Base-by-base conservation (phyloP, 495 filamentous ascomycete species). In the Amphirosellinia nigrospora region DNA sequence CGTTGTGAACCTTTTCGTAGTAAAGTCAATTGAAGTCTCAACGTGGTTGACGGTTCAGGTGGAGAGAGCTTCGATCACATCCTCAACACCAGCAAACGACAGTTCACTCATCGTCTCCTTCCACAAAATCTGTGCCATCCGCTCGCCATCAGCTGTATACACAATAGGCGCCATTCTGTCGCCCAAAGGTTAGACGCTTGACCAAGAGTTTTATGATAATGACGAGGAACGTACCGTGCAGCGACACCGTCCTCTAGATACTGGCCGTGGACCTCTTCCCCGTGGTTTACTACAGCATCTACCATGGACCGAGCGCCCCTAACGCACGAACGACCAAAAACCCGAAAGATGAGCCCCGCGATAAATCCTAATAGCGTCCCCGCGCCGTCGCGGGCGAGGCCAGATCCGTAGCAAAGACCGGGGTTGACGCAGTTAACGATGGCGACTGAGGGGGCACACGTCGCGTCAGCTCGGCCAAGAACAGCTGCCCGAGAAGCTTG, bases 401-500 rank as follows among this genome's bases (percentile, higher is more conserved):
- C 41, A 3, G 72, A 83, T 26, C 80, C 72, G 34, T 74, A 69
- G 64, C 72, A 74, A 15, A 76, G 45, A 21, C 74, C 72, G 0
- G 74, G 74, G 23, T 72, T 71, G 16, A 64, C 70, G 16, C 38
- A 41, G 46, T 73, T 72, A 26, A 76, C 38, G 0, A 67, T 64
- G 28, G 70, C 74, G 15, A 69, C 41, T n/a, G 69, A 70, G 74
- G 26, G 10, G 69, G 66, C 41, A 77, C 72, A 21, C 62, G 70
- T 23, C 69, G 64, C 1, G 81, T 82, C 1, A 89, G 73, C 66
- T 85, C 81, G 10, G 80, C 79, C 28, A 87, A 72, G 6, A 81
- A 74, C 6, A 89, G 71, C 9, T 87, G 77, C 43, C 83, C 81
- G 7, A 90, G 73, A 1, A 90, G 78, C 70, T 89, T 89, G 2